These are phyloP conservation scores for Cucumis variabilis DNA, from an alignment of 331 rosid species.

Conservation along the genomic window DNA sequence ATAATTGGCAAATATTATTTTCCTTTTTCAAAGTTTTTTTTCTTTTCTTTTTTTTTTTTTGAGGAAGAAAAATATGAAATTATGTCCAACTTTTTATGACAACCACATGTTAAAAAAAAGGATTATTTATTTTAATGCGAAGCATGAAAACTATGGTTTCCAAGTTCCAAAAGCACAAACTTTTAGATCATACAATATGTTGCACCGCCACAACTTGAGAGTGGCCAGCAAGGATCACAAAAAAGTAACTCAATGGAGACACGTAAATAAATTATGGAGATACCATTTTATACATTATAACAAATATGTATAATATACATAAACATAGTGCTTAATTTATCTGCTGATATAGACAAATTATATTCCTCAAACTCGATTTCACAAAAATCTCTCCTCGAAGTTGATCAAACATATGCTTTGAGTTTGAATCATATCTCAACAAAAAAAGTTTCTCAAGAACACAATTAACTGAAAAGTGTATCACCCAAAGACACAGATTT, in stretches of 20 bases:
- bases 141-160: too few relatives aligned
- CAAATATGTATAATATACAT: too few relatives aligned
- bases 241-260: neutral
- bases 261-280: neutral
- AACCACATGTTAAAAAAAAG: too few relatives aligned
- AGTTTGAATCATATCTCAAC: neutral
- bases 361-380: too few relatives aligned
- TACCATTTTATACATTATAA: too few relatives aligned
- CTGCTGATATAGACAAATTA: too few relatives aligned
- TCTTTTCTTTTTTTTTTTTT: too few relatives aligned
- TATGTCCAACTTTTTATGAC: too few relatives aligned
- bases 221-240: neutral
- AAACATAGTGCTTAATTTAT: neutral
- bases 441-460: neutral
- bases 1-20: too few relatives aligned
- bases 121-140: neutral
- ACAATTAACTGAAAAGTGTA: neutral
- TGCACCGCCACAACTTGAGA: neutral
- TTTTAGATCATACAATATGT: neutral
- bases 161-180: neutral
- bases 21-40: too few relatives aligned
- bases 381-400: too few relatives aligned
- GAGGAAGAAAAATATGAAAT: too few relatives aligned
- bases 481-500: neutral
- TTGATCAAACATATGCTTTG: neutral